Evolutionary conservation across 495 filamentous ascomycete species (phyloP), one percentile per base, ranked within the genome.

Genomic region (Aspergillus taichungensis): DNA sequence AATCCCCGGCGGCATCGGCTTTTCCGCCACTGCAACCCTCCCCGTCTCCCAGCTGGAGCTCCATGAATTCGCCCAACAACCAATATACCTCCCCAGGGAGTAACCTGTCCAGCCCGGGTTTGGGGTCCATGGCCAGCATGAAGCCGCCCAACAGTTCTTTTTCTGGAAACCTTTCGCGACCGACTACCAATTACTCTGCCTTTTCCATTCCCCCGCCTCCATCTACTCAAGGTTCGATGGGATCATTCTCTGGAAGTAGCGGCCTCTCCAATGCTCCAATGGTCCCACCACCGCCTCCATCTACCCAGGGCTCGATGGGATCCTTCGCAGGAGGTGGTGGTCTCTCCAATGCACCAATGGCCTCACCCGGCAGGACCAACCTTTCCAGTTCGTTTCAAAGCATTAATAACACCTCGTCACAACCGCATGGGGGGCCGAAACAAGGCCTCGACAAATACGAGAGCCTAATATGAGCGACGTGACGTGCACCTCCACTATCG

Each of bases 381-480:
- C 51, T 46, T 13, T 50, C 49, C 29, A 44, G 27, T 13, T 44
- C 54, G 24, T 59, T 62, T 24, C 18, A 24, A 24, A 4, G 18
- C 41, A 43, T 42, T 12, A 34, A 42, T 18, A 59, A 52, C 41
- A 42, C 45, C 29, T 52, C 39, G 49, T 27, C 36, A 34, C 49
- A 68, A 66, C 49, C 73, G 12, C 52, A 51, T 42, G 44, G 34
- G 38, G 55, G 64, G 29, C 64, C 63, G 42, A 63, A 66, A 35
- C 68, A 77, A 48, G 85, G 84, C 6, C 65, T 94, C 57, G 86
- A 88, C 61, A 84, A 82, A 54, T 94, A 87, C 54, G 82, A 87
- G 54, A 92, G 87, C 61, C 67, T 94, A 52, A 57, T 94, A 46
- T 94, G 39, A 60, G 6, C 30, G 6, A n/a, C 9, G 12, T 7